Conservation (phyloP, 257 asterid genomes). For the Primulina eburnea region DNA sequence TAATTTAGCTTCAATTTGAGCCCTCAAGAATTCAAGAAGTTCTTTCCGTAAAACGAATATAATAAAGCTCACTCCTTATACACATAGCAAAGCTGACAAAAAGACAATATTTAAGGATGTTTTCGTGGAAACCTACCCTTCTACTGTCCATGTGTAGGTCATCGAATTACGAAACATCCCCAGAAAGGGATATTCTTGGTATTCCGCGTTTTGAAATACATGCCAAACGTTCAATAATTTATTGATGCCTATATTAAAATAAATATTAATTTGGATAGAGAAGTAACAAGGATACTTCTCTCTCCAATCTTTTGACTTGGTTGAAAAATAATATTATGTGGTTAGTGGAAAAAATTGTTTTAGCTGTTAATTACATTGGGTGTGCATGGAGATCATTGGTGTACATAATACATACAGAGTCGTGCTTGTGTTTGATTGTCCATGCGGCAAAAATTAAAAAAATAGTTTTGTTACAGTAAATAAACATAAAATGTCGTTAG, state of each 20-base stretch:
- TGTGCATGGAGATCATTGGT: too few species aligned
- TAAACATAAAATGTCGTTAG: too few species aligned
- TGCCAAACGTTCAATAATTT: background rate
- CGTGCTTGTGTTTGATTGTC: too few species aligned
- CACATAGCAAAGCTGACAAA: background rate
- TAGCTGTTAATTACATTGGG: too few species aligned
- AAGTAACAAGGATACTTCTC: background rate
- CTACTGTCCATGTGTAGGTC: background rate
- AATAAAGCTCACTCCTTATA: background rate
- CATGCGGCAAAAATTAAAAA: too few species aligned
- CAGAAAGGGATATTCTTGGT: background rate
- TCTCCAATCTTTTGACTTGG: background rate
- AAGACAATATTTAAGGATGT: background rate
- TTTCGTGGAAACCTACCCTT: background rate
- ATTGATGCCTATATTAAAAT: too few species aligned
- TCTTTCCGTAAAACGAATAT: background rate
- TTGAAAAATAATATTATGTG: too few species aligned
- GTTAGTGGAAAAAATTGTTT: too few species aligned
- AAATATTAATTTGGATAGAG: background rate
- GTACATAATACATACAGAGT: too few species aligned
- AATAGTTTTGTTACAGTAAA: too few species aligned
- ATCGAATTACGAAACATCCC: background rate
- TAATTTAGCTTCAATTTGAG: background rate
- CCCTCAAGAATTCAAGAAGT: background rate
- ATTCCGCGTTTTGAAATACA: background rate